Evolutionary conservation across 2,329 filamentous ascomycete genomes (phyloP), one percentile per base, ranked within the genome.

Genomic region (Calonectria ilicicola): DNA sequence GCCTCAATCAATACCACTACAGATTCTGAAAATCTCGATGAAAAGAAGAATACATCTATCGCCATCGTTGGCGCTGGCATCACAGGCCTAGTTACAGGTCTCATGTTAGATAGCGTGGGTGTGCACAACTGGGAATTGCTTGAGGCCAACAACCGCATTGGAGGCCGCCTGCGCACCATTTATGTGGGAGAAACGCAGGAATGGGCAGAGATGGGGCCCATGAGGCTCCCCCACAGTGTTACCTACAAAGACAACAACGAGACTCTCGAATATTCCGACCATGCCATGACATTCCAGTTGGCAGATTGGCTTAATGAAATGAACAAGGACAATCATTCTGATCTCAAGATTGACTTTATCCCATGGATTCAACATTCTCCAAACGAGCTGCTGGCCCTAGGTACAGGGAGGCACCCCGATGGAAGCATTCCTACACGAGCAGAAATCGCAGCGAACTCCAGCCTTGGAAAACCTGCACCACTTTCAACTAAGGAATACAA

Each of bases 41-140:
- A 21, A 10, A 60, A 23, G 53, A 60, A 60, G 17, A 60, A 60
- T 14, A 40, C 32, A 19, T 60, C 53, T 14, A 60, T 60, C 9
- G 53, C 53, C 6, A 60, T 60, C 38, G n/a, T 60, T 8, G 53
- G 92, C 19, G 92, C 88, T 15, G 92, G 92, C 8, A 93, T 93
- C 88, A 85, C 90, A 2, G 92, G 92, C 0, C 81, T 94, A 58
- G 91, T 93, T 87, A 92, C 88, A 2, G 87, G 84, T 70, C 76
- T 85, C 14, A 80, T 87, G 17, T 83, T 87, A 3, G 83, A 85
- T 27, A 85, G 84, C 8, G 84, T 86, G 3, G 85, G 86, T 0
- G 81, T 87, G 17, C 82, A 83, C 17, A 84, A 87, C 64, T 85
- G 85, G 85, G 84, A 86, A 56, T 84, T 87, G 1, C 77, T 85